Conservation (phyloP, 108 stramenopile genomes). For the Cyclotella atomus region DNA sequence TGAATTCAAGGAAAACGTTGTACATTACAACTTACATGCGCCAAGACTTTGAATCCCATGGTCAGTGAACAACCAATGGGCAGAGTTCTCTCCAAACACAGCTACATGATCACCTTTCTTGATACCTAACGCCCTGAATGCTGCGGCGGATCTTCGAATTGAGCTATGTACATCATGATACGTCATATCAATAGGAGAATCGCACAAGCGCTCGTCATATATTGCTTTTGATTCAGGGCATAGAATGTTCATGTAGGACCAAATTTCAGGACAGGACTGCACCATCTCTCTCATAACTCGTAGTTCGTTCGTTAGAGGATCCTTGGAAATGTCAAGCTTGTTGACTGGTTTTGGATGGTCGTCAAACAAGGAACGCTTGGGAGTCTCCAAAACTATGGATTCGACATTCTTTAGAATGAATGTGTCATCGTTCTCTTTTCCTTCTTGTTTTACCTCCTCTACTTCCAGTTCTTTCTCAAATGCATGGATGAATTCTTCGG, state of each 20-base stretch:
- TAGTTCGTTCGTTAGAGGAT: conserved; percentile 23
- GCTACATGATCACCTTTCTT: conserved; percentile 35
- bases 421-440: conserved; percentile 3
- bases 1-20: too few species aligned
- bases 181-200: conserved; percentile 19
- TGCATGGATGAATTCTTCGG: neutral
- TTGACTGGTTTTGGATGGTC: conserved; percentile 34
- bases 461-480: neutral
- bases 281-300: conserved; percentile 32
- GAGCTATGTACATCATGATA: conserved; percentile 13
- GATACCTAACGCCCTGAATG: conserved; percentile 20
- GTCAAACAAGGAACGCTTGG: conserved; percentile 28
- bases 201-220: conserved; percentile 36
- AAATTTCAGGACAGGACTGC: conserved; percentile 16
- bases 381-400: conserved; percentile 8
- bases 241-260: conserved; percentile 17
- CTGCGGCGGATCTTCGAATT: conserved; percentile 17
- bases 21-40: conserved; percentile 12
- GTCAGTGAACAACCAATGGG: conserved; percentile 35
- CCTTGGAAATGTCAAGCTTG: conserved; percentile 59
- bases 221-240: conserved; percentile 26
- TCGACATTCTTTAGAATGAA: conserved; percentile 24
- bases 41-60: conserved; percentile 25
- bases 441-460: too few species aligned
- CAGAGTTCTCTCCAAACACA: conserved; percentile 42